phyloP scores from a whole-genome alignment of 768 basidiomycete genomes.

The Mycena albidolilacea region DNA sequence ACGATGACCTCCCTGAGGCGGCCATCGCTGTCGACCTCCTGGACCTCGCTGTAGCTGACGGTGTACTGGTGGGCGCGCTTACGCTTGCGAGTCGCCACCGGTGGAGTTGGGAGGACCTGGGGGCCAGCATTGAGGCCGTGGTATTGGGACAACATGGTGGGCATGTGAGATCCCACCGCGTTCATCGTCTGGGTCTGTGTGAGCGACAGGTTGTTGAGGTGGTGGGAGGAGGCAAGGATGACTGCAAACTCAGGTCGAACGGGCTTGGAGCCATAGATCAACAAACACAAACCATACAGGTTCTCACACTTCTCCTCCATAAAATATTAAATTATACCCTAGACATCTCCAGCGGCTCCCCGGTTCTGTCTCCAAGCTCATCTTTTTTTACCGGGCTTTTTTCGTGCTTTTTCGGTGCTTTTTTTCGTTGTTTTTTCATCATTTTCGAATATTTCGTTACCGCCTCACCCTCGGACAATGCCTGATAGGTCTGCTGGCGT shows the following conservation, averaged over 20 bases:
- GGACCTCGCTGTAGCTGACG: conserved; percentile 90
- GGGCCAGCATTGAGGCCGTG: conserved; percentile 63
- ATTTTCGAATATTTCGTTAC: background rate
- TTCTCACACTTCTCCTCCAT: background rate
- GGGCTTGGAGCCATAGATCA: background rate
- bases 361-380: background rate
- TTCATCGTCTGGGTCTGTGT: conserved; percentile 56
- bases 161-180: conserved; percentile 69
- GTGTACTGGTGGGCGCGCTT: conserved; percentile 87
- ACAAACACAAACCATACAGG: background rate
- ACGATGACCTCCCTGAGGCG: conserved; percentile 89
- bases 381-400: background rate
- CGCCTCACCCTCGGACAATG: conserved; percentile 19
- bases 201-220: conserved; percentile 62
- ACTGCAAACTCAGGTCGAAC: background rate
- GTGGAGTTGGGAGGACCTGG: conserved; percentile 80
- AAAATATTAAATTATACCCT: background rate
- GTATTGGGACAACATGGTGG: conserved; percentile 76
- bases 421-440: background rate
- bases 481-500: conserved; percentile 31
- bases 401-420: background rate
- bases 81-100: conserved; percentile 82
- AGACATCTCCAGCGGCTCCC: background rate
- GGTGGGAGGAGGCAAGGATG: conserved; percentile 46
- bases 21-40: conserved; percentile 87